phyloP scores from a whole-genome alignment of 176 grass and related monocot species.

The Bolboschoenus planiculmis region DNA sequence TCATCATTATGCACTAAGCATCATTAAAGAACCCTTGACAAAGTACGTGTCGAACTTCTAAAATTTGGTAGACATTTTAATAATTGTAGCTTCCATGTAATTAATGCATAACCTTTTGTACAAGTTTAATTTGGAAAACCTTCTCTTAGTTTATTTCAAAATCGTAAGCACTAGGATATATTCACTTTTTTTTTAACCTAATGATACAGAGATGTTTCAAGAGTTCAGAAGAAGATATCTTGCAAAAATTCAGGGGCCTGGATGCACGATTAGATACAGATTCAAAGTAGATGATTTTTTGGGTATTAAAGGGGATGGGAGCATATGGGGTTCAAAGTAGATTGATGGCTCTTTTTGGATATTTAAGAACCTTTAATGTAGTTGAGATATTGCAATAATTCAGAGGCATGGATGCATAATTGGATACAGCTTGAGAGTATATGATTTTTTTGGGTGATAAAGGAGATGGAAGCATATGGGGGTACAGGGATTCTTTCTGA shows the following conservation, averaged over 20 bases:
- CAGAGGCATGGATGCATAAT: neutral
- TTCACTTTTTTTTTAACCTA: neutral
- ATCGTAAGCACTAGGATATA: neutral
- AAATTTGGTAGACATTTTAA: neutral
- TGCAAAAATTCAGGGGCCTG: too few species aligned
- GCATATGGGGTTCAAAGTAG: too few species aligned
- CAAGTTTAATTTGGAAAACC: neutral
- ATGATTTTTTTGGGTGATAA: too few species aligned
- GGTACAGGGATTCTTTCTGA: neutral
- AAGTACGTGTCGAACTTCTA: neutral
- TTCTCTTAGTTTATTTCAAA: neutral
- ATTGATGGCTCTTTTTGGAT: too few species aligned
- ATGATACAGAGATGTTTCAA: neutral
- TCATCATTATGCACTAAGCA: neutral
- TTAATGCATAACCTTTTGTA: neutral
- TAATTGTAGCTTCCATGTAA: neutral
- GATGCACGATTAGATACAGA: too few species aligned
- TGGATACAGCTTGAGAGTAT: too few species aligned
- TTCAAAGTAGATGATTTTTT: too few species aligned
- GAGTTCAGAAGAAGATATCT: neutral
- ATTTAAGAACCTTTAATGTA: neutral
- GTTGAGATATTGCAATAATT: neutral
- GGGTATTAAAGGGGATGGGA: too few species aligned
- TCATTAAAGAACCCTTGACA: neutral
- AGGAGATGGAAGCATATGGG: too few species aligned